Evolutionary conservation across 179 eudicot genomes (phyloP), one percentile per base, ranked within the genome.

Genomic region (Kewa caespitosa): DNA sequence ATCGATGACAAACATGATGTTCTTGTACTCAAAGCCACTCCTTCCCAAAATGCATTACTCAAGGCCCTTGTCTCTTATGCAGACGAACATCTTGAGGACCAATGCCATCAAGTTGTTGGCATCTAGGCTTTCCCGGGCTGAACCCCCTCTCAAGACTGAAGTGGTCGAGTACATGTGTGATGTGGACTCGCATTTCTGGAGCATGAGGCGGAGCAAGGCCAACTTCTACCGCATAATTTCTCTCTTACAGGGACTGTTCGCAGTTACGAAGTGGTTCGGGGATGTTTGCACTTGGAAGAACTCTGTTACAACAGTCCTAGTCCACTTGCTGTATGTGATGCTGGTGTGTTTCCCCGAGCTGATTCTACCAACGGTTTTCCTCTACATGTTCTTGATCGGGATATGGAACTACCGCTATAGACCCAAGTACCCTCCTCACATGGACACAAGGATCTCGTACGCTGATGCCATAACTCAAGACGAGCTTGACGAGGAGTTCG

Each of bases 401-500:
- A 43, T 86, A 4, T 91, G 98, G 98, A 93, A 91, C 55, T 91
- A 87, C 38, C 87, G 90, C 67, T 89, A 60, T 68, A 80, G 94
- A n/a, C 81, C 83, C 3, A 85, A 50, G 37, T 75, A 89, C 73
- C 98, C 98, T 25, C 97, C 98, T 41, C 97, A 93, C 73, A 91
- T 93, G 98, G 89, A 93, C 87, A 84, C 88, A 1, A 80, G 79
- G 70, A 80, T 91, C 28, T 91, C 98, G 20, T 86, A 74, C 33
- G 95, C 98, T 10, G 98, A 93, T 9, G 41, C 78, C 0, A 87
- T 77, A 2, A 71, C 76, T 60, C 85, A 86, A 20, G 98, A 93
- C 32, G 98, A 93, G 78, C 90, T 93, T 3, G 97, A 90, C 34
- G 98, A 93, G 81, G 98, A 93, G 77, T 93, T 93, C 39, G 98